These are phyloP conservation scores for Phytophthora cactorum DNA, from an alignment of 352 stramenopile species.

Conservation along the genomic window DNA sequence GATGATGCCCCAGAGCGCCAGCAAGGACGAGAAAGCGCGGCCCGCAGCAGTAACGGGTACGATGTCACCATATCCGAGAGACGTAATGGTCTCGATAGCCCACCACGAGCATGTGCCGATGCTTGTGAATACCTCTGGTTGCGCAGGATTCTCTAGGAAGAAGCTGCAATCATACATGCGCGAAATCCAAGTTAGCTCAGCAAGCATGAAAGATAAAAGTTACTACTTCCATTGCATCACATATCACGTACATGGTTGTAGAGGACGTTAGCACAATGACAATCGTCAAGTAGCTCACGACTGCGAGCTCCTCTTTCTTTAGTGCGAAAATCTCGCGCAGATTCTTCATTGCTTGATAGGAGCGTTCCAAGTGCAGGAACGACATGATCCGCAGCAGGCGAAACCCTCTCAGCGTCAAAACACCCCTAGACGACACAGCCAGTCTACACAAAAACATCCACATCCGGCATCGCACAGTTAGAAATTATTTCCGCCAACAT, in stretches of 20 bases:
- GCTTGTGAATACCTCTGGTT: slow-evolving; percentile 81
- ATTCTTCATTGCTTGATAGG: slow-evolving; percentile 82
- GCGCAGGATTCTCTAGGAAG: slow-evolving; percentile 77
- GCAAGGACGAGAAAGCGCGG: slow-evolving; percentile 73
- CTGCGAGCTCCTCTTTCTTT: slow-evolving; percentile 79
- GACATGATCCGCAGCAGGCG: slow-evolving; percentile 81
- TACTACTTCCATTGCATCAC: no score
- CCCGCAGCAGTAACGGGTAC: slow-evolving; percentile 72
- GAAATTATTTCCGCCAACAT: not conserved
- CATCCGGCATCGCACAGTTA: slow-evolving; percentile 2
- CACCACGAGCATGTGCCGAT: slow-evolving; percentile 81
- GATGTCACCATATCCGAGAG: slow-evolving; percentile 88
- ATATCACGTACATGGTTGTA: slow-evolving; percentile 77
- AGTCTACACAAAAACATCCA: slow-evolving; percentile 31
- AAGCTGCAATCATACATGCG: slow-evolving; percentile 44
- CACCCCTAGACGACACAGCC: slow-evolving; percentile 47
- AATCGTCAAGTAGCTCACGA: slow-evolving; percentile 82
- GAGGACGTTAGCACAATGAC: slow-evolving; percentile 82
- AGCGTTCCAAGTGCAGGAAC: slow-evolving; percentile 79
- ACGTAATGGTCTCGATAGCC: slow-evolving; percentile 86
- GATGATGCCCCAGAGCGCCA: slow-evolving; percentile 88
- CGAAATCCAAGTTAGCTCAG: not conserved
- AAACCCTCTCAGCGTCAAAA: slow-evolving; percentile 75
- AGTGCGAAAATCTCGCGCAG: slow-evolving; percentile 73
- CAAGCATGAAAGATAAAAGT: no score